These are phyloP conservation scores for Collybia mongolica DNA, from an alignment of 768 basidiomycete species.

Conservation along the genomic window DNA sequence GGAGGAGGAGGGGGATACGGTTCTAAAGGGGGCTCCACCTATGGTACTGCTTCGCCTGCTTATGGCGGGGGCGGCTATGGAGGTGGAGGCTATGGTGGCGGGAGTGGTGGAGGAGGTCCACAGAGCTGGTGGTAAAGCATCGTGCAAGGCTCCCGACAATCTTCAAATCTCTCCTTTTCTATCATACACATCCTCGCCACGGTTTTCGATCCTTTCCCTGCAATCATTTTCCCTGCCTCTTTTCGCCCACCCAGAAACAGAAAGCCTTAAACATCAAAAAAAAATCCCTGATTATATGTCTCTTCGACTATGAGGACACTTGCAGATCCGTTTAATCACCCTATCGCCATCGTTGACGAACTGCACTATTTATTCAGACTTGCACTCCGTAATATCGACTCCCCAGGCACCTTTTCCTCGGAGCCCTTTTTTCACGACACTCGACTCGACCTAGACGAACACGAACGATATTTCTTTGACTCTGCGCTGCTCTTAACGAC, in stretches of 20 bases:
- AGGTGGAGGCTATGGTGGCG: constrained; percentile 22
- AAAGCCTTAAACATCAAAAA: constrained; percentile 20
- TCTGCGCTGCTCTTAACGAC: constrained; percentile 64
- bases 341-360: not conserved
- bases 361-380: not conserved
- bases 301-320: not conserved
- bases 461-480: constrained; percentile 15
- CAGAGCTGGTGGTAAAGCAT: constrained; percentile 44
- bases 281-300: constrained; percentile 17
- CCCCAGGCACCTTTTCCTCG: not conserved
- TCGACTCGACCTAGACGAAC: constrained; percentile 35
- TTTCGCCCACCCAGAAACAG: constrained; percentile 27
- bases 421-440: constrained; percentile 17
- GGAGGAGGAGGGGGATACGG: constrained; percentile 22
- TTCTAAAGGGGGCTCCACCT: constrained; percentile 21
- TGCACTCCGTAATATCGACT: not conserved
- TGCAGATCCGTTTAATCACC: not conserved
- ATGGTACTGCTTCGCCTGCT: constrained; percentile 22
- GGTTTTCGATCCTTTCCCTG: too few species aligned
- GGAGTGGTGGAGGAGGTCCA: constrained; percentile 28
- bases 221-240: constrained; percentile 8
- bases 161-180: not conserved
- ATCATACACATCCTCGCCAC: constrained; percentile 11
- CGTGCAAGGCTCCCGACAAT: not conserved
- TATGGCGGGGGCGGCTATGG: constrained; percentile 25